These are phyloP conservation scores for Globisporangium splendens DNA, from an alignment of 352 stramenopile genomes.

Conservation along the genomic window DNA sequence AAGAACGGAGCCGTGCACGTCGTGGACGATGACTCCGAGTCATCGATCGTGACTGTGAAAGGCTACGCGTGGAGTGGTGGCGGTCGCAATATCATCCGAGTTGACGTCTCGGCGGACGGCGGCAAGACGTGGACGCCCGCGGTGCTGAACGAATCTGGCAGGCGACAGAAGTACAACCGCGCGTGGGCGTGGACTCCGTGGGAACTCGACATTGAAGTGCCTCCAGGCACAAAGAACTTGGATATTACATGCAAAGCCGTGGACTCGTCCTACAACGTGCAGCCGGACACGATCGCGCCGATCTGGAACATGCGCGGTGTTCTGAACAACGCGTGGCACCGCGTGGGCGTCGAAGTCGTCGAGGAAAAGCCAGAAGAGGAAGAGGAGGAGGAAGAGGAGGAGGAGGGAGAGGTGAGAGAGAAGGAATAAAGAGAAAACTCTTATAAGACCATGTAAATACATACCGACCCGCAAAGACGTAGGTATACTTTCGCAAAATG, in stretches of 20 bases:
- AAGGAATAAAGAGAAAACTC: constrained; percentile 9
- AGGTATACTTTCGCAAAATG: no score
- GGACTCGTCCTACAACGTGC: constrained; percentile 95
- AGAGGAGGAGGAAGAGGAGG: constrained; percentile 26
- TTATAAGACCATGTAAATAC: constrained; percentile 9
- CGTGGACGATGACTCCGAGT: constrained; percentile 54
- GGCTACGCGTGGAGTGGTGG: constrained; percentile 94
- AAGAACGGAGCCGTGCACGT: constrained; percentile 45
- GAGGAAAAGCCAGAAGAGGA: constrained; percentile 43
- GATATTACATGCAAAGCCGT: constrained; percentile 93
- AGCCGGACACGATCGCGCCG: constrained; percentile 93
- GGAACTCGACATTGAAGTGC: constrained; percentile 91
- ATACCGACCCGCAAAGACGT: background rate
- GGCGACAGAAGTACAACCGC: constrained; percentile 85
- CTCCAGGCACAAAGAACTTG: constrained; percentile 67
- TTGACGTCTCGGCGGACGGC: constrained; percentile 94
- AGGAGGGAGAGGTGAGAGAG: constrained; percentile 31
- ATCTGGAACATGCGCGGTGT: constrained; percentile 98
- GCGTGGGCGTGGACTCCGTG: constrained; percentile 96
- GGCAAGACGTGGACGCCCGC: constrained; percentile 92
- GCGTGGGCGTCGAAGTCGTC: constrained; percentile 66
- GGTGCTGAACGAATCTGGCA: constrained; percentile 80
- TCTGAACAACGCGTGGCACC: constrained; percentile 96
- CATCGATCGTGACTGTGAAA: constrained; percentile 85
- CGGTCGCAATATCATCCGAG: constrained; percentile 93